A percentile compares a stretch with the other conserved stretches of the same genome.
phyloP scores from a whole-genome alignment of 2,329 filamentous ascomycete species.

The Penicillium sp. region DNA sequence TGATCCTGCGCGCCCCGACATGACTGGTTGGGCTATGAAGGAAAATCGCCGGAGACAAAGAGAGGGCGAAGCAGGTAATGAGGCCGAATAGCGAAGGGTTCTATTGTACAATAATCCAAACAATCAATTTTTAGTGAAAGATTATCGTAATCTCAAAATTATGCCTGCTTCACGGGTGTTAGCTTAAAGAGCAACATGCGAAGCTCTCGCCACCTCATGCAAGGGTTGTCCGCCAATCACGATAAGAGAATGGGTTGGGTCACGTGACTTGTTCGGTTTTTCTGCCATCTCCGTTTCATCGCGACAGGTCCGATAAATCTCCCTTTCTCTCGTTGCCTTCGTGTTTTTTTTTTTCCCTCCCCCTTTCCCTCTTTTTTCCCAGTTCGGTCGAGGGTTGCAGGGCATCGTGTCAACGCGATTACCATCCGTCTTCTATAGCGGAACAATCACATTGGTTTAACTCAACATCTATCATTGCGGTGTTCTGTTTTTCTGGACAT shows the following conservation, averaged over 20 bases:
- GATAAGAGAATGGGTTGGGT: background rate
- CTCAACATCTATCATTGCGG: conserved; percentile 4
- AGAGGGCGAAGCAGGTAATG: conserved; percentile 18
- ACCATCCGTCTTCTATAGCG: conserved; percentile 1
- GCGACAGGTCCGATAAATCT: conserved; percentile 13
- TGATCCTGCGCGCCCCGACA: conserved; percentile 44
- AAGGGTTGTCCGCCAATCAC: conserved; percentile 9
- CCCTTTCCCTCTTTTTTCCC: conserved; percentile 8
- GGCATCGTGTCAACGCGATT: conserved; percentile 21
- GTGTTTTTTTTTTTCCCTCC: conserved; percentile 19
- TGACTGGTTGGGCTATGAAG: conserved; percentile 48
- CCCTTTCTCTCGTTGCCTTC: conserved; percentile 13
- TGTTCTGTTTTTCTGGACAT: conserved; percentile 17
- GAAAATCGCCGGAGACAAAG: conserved; percentile 41
- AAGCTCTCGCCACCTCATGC: conserved; percentile 5
- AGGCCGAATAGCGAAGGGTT: conserved; percentile 20
- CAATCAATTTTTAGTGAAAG: background rate
- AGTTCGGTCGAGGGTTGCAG: conserved; percentile 30
- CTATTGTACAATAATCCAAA: background rate
- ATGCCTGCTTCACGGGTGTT: background rate
- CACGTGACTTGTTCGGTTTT: conserved; percentile 18
- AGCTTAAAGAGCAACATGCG: background rate
- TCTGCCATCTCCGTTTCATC: conserved; percentile 17
- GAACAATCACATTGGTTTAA: conserved; percentile 3
- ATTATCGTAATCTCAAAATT: background rate